phyloP scores from a whole-genome alignment of 2,329 filamentous ascomycete genomes.

The Graphium sp. region DNA sequence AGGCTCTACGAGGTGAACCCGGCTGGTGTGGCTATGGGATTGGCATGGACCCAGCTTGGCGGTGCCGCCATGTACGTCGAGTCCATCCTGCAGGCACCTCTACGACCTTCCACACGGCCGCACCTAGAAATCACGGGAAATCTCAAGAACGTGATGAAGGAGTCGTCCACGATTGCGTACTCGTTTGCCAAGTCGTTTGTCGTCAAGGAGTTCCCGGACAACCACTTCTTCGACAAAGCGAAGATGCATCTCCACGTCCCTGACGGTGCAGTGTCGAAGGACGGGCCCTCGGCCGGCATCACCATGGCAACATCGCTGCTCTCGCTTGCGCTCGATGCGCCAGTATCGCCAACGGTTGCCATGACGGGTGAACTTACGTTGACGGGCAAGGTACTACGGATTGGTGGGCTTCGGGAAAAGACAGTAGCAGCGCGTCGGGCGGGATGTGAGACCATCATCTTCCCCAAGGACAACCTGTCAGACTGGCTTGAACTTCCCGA shows the following conservation, averaged over 20 bases:
- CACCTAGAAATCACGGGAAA: conserved; percentile 87
- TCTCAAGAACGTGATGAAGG: conserved; percentile 93
- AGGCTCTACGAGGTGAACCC: conserved; percentile 88
- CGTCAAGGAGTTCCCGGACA: conserved; percentile 70
- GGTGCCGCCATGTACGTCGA: conserved; percentile 95
- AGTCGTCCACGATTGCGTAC: conserved; percentile 88
- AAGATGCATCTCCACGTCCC: conserved; percentile 92
- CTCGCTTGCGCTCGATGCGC: conserved; percentile 63
- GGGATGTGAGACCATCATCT: conserved; percentile 84
- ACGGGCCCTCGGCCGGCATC: conserved; percentile 83
- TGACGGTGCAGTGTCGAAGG: conserved; percentile 90
- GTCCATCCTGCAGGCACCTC: conserved; percentile 75
- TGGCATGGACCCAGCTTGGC: conserved; percentile 96
- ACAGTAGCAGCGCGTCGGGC: conserved; percentile 87
- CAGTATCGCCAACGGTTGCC: conserved; percentile 71
- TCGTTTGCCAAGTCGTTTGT: conserved; percentile 86
- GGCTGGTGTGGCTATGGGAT: conserved; percentile 88
- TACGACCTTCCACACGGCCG: conserved; percentile 57
- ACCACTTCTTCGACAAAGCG: conserved; percentile 91
- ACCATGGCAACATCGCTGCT: conserved; percentile 95
- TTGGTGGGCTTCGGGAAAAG: conserved; percentile 90
- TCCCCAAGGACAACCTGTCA: conserved; percentile 86
- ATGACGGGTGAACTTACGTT: conserved; percentile 98
- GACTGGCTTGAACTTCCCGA: conserved; percentile 96
- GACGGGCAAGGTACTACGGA: conserved; percentile 88